Evolutionary conservation across 2,329 filamentous ascomycete genomes (phyloP).

Genomic region (Alternaria arbusti): DNA sequence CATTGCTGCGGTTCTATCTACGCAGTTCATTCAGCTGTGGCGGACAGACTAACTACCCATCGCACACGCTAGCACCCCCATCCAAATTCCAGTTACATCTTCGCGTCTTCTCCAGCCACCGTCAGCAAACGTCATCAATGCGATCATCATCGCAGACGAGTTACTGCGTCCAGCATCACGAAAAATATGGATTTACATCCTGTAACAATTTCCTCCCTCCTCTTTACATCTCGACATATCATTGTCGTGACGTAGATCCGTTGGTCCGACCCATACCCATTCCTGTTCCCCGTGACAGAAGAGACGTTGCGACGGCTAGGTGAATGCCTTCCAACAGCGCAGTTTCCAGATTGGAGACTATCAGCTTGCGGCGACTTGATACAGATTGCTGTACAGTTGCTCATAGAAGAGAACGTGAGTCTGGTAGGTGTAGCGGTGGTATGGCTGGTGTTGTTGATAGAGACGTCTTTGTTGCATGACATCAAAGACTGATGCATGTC

Average conservation of each 20-base stretch:
- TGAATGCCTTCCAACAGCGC: background rate
- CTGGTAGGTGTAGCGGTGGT: conserved; percentile 12
- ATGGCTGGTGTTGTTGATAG: conserved; percentile 9
- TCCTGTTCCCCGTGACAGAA: background rate
- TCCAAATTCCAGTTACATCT: background rate
- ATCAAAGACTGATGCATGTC: conserved; percentile 3
- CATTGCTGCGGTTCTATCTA: background rate
- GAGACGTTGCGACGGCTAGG: conserved; percentile 1
- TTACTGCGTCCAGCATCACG: conserved; percentile 20
- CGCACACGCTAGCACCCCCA: background rate
- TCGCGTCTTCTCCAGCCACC: background rate
- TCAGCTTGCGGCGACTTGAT: background rate
- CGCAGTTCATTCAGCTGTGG: background rate
- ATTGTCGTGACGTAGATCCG: conserved; percentile 6
- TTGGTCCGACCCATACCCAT: background rate
- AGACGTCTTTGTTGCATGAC: conserved; percentile 5
- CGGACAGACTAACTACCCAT: conserved; percentile 1
- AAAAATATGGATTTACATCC: conserved; percentile 9
- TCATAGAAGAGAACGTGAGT: conserved; percentile 1
- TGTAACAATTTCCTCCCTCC: conserved; percentile 22
- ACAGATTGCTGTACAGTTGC: background rate
- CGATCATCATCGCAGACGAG: conserved; percentile 19
- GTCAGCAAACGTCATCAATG: background rate
- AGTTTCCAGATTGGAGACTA: background rate
- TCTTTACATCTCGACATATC: conserved; percentile 8